phyloP scores from a whole-genome alignment of 495 filamentous ascomycete genomes.

The Cairneyella variabilis region DNA sequence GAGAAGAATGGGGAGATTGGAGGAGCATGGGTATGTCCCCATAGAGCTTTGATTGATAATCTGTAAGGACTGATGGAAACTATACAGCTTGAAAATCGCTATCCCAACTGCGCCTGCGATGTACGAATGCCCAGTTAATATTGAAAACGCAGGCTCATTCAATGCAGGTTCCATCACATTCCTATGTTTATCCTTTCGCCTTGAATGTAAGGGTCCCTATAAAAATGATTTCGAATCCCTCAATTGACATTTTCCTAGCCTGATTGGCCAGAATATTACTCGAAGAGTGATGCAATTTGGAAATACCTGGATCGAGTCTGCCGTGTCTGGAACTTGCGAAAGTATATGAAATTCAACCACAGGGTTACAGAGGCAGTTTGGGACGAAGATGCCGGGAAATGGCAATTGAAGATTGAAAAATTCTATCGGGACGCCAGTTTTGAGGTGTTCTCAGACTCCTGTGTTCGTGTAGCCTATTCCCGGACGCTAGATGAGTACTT shows the following conservation, averaged over 20 bases:
- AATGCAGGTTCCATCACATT: too few species aligned
- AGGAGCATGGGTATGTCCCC: too few species aligned
- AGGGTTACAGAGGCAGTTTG: constrained; percentile 10
- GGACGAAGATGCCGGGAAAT: constrained; percentile 12
- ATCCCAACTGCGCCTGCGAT: constrained; percentile 52
- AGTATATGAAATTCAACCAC: constrained; percentile 35
- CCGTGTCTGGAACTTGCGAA: constrained; percentile 51
- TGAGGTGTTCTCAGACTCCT: too few species aligned
- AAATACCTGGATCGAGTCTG: constrained; percentile 53
- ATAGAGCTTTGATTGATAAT: too few species aligned
- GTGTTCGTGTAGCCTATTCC: too few species aligned
- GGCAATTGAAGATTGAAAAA: background rate
- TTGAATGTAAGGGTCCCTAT: too few species aligned
- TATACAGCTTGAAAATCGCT: constrained; percentile 57
- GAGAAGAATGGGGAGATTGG: constrained; percentile 73
- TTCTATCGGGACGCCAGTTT: constrained; percentile 32
- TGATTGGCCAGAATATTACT: too few species aligned
- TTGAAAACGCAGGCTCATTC: too few species aligned
- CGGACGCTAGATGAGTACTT: too few species aligned
- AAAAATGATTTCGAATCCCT: constrained; percentile 47
- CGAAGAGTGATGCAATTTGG: constrained; percentile 53
- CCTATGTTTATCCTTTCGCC: too few species aligned
- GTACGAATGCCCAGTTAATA: constrained; percentile 50
- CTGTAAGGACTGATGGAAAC: too few species aligned
- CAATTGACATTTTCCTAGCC: constrained; percentile 6